phyloP scores from a whole-genome alignment of 2,329 filamentous ascomycete species.

The Scedosporium boydii region DNA sequence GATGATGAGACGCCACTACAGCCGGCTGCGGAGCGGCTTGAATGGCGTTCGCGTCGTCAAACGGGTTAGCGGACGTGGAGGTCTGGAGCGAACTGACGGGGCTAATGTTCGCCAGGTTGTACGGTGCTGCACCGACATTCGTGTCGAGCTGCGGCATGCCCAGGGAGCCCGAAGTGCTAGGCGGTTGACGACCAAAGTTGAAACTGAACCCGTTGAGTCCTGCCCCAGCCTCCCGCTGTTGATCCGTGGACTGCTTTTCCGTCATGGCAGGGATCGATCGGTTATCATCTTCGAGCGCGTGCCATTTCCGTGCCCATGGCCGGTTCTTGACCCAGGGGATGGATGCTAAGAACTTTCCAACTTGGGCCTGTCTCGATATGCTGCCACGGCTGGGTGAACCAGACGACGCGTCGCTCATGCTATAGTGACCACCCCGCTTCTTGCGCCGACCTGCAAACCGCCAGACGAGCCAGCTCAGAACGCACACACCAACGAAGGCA shows the following conservation, averaged over 20 bases:
- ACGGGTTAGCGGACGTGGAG: background rate
- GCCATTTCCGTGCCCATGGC: conserved; percentile 8
- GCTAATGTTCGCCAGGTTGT: background rate
- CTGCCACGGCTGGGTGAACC: background rate
- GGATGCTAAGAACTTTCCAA: conserved; percentile 11
- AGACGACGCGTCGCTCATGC: background rate
- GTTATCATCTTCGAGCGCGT: conserved; percentile 8
- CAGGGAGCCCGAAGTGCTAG: background rate
- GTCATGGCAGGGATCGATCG: conserved; percentile 13
- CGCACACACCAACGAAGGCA: conserved; percentile 33
- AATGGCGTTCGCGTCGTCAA: background rate
- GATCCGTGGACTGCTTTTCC: conserved; percentile 12
- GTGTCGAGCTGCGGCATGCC: background rate
- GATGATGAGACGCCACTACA: background rate
- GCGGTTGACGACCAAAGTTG: background rate
- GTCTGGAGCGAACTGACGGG: background rate
- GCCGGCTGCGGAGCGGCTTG: background rate
- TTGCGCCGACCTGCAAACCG: conserved; percentile 15
- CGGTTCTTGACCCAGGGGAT: conserved; percentile 13
- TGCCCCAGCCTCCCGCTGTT: background rate
- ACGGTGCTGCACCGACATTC: background rate
- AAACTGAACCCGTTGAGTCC: background rate
- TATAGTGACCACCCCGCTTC: background rate
- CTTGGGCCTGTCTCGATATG: background rate
- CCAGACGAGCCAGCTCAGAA: conserved; percentile 35